Evolutionary conservation across 805 yeast species (phyloP).

Genomic region (Metschnikowia lunata): DNA sequence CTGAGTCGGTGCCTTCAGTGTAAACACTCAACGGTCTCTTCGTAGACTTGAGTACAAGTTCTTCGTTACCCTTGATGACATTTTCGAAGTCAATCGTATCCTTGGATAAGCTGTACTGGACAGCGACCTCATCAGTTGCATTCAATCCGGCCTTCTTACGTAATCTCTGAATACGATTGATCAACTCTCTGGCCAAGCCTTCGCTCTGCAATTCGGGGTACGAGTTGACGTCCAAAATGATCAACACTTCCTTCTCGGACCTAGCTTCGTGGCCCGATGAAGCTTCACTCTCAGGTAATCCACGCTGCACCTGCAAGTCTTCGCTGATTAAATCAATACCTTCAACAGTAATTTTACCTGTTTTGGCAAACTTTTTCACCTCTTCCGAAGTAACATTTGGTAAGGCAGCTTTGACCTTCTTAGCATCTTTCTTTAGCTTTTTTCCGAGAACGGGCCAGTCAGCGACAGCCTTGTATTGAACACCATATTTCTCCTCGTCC

Average conservation of each 20-base stretch:
- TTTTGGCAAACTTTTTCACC: constrained; percentile 66
- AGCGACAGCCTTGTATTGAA: constrained; percentile 89
- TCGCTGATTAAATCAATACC: constrained; percentile 85
- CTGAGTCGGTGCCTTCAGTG: constrained; percentile 35
- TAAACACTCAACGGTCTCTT: constrained; percentile 55
- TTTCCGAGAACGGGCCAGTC: constrained; percentile 99
- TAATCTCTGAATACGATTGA: constrained; percentile 95
- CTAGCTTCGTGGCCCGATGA: constrained; percentile 78
- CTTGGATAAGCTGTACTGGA: constrained; percentile 66
- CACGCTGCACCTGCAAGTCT: constrained; percentile 87
- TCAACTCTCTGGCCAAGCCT: constrained; percentile 93
- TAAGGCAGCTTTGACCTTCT: constrained; percentile 89
- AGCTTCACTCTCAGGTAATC: constrained; percentile 64
- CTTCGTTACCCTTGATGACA: constrained; percentile 61
- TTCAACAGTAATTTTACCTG: constrained; percentile 78
- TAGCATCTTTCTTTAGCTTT: constrained; percentile 90
- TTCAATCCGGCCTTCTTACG: constrained; percentile 94
- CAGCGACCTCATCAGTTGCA: constrained; percentile 91
- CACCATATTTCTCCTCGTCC: constrained; percentile 89
- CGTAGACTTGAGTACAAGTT: constrained; percentile 71
- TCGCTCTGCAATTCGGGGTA: constrained; percentile 87
- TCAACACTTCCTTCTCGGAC: constrained; percentile 83
- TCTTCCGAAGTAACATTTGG: constrained; percentile 78
- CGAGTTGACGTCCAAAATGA: constrained; percentile 81
- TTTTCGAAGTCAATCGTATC: constrained; percentile 62